Base-by-base conservation (phyloP, 73 alveolate species). In the Paramecium caudatum region DNA sequence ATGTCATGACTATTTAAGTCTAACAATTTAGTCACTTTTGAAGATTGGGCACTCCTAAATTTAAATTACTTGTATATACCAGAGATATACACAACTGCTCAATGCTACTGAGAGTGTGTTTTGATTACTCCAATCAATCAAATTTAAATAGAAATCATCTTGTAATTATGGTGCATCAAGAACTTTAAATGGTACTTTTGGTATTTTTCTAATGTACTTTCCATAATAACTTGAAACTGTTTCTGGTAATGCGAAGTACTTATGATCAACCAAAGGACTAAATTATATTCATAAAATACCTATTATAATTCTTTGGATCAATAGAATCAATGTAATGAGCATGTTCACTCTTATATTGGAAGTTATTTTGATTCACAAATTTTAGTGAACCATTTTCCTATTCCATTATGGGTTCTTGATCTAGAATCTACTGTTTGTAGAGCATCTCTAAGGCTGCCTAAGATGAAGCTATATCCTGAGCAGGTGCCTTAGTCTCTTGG, bases 161-260 rank as follows among this genome's bases (percentile, higher is more conserved):
- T 96, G 91, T 37, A 98, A 94, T 90, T 96, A 91, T 0, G 99
- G 99, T 9, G 99, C 99, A 91, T 98, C 99, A 37, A 98, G 96
- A 25, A 98, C 99, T 94, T 98, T 98, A 91, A 97, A 97, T 48
- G 99, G 99, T 47, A 95, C 94, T 93, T 97, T 98, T n/a, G 99
- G 99, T 1, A 98, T 98, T 80, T 98, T 97, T 55, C 99, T 91
- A 10, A 69, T 37, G 25, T 69, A 69, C 37, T 69, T 69, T 15
- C 86, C 86, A 69, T 69, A 69, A 15, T 39, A 36, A 21, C 45
- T 23, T 36, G 86, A 69, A 4, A 69, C 48, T 2, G 86, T 69
- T 69, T 69, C 86, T 21, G 86, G 86, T 10, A 69, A 34, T 3
- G 86, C 55, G 37, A 69, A 69, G 62, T 69, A 69, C 32, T 69